Base-by-base conservation (phyloP, 768 basidiomycete species). In the Stropharia rugosoannulata region DNA sequence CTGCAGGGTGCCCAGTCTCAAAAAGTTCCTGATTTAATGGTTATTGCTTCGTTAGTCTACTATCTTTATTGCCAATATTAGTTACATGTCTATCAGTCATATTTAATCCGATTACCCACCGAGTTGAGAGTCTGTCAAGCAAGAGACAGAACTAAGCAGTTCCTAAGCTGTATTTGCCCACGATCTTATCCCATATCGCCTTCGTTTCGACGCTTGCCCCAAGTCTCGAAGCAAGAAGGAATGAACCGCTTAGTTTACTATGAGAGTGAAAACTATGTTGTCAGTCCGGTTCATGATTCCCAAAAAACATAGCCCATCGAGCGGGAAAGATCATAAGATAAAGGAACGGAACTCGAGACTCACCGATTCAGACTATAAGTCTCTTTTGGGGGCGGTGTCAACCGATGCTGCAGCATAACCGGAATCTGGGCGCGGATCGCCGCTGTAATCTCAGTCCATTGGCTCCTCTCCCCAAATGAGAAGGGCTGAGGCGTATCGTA, bases 311-410 rank as follows among this genome's bases (percentile, higher is more conserved):
- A 10, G 32, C 15, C 13, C 1, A 9, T 32, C 12, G 16, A 25
- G 45, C 32, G 46, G 38, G 10, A 12, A 50, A 43, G 6, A 18
- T 2, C 15, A 12, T 18, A 45, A 12, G 3, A 36, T 22, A 29
- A 15, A 13, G 9, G 37, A 27, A 27, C 2, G 15, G 10, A 51
- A 32, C 43, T 41, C 35, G 22, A 10, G 11, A 62, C 81, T 54
- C 58, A 87, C 89, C 94, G 75, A 68, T 99, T 98, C 51, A 98
- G 73, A 69, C 91, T 93, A 69, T 98, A 98, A 1, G 96, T 98
- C 73, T 98, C 95, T 55, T 83, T 75, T 0, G 96, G 96, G 2
- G 96, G 96, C 0, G 96, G 96, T 0, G 93, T 95, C 27, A 97
- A 77, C 46, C 95, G 79, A 64, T 97, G 80, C 62, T 81, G 77